These are phyloP conservation scores for Salvia sclarea DNA, from an alignment of 305 asterid genomes.

Conservation along the genomic window DNA sequence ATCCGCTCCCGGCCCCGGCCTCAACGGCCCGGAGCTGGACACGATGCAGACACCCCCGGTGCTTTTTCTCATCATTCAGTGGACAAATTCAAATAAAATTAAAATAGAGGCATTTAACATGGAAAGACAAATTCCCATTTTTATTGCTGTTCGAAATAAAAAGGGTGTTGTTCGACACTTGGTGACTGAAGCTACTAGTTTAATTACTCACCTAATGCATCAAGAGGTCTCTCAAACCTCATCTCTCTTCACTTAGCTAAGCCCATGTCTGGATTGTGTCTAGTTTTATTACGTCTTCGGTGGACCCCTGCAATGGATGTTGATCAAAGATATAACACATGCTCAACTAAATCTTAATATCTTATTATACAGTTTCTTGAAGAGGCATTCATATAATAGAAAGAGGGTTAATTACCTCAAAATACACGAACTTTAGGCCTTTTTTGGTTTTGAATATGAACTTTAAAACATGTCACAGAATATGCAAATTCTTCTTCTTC, in stretches of 20 bases:
- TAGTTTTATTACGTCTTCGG: conserved; percentile 29
- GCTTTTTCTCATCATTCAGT: conserved; percentile 67
- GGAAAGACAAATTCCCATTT: too few species aligned
- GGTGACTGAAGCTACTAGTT: conserved; percentile 40
- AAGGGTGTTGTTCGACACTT: conserved; percentile 34
- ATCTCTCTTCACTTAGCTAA: conserved; percentile 30
- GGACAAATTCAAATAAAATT: conserved; percentile 12
- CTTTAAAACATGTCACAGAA: too few species aligned
- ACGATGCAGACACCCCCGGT: conserved; percentile 93
- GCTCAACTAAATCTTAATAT: neutral
- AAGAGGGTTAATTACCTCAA: too few species aligned
- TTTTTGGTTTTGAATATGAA: too few species aligned
- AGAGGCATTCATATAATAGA: too few species aligned
- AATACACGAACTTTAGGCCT: too few species aligned
- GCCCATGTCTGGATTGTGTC: conserved; percentile 23
- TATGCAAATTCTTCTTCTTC: too few species aligned
- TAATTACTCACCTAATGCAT: conserved; percentile 58
- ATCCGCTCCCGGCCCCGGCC: conserved; percentile 44
- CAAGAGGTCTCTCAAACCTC: conserved; percentile 38
- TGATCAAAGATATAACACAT: neutral
- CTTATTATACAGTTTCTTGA: neutral
- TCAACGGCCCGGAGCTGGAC: conserved; percentile 38
- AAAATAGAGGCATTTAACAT: neutral
- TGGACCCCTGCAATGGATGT: conserved; percentile 30
- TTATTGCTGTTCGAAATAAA: conserved; percentile 14